These are phyloP conservation scores for Boletus rubescentipes DNA, from an alignment of 768 basidiomycete genomes.

Conservation along the genomic window DNA sequence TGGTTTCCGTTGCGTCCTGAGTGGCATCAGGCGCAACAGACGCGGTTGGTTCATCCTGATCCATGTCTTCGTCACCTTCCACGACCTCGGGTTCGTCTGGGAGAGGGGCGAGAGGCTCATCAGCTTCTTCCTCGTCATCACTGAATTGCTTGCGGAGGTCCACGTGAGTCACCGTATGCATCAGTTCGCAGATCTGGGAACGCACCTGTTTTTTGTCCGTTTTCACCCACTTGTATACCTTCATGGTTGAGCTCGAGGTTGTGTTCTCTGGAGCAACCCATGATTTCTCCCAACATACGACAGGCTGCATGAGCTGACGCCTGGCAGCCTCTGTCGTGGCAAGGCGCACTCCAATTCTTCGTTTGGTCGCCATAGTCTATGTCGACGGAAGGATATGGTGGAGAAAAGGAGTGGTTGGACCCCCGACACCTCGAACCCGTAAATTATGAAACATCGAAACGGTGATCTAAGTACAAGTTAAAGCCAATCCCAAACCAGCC, in stretches of 20 bases:
- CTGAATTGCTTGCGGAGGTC: conserved; percentile 68
- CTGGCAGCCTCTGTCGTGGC: conserved; percentile 80
- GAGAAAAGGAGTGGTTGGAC: conserved; percentile 8
- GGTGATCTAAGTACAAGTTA: background rate
- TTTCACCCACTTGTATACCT: conserved; percentile 76
- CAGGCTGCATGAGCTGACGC: conserved; percentile 85
- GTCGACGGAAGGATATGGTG: background rate
- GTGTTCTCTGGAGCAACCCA: conserved; percentile 63
- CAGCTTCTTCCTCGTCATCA: conserved; percentile 77
- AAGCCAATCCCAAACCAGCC: background rate
- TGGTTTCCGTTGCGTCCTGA: conserved; percentile 39
- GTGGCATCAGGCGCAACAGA: conserved; percentile 43
- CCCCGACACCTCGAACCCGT: conserved; percentile 14
- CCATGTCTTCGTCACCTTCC: conserved; percentile 74
- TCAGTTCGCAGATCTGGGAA: background rate
- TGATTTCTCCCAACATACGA: conserved; percentile 81
- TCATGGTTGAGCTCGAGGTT: conserved; percentile 55
- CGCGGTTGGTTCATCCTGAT: conserved; percentile 55
- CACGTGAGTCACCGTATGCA: background rate
- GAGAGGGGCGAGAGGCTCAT: conserved; percentile 78
- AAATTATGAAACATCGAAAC: background rate
- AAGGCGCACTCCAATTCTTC: conserved; percentile 74
- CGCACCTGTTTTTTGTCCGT: conserved; percentile 76
- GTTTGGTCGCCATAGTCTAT: conserved; percentile 60
- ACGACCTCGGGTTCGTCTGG: conserved; percentile 75